These are phyloP conservation scores for Hanseniaspora guilliermondii DNA, from an alignment of 805 yeast genomes.

Conservation along the genomic window DNA sequence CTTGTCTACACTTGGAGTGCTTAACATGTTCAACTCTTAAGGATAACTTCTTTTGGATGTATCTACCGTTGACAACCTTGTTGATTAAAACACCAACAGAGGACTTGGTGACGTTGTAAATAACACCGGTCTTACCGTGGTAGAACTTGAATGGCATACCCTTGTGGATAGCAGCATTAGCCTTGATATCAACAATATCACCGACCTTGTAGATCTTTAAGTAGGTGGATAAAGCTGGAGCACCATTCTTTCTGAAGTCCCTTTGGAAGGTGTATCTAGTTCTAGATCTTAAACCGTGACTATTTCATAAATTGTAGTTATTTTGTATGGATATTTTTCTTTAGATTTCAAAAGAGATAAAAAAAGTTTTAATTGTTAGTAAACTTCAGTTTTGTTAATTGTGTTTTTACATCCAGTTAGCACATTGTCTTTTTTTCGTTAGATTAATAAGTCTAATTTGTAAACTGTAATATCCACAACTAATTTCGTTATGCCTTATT, in stretches of 20 bases:
- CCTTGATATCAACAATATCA: slow-evolving; percentile 98
- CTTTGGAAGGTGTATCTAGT: slow-evolving; percentile 99
- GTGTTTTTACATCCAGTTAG: no score
- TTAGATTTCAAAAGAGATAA: background rate
- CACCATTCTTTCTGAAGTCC: slow-evolving; percentile 95
- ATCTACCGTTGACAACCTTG: slow-evolving; percentile 98
- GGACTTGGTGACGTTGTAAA: slow-evolving; percentile 97
- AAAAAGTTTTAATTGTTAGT: background rate
- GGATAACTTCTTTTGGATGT: slow-evolving; percentile 97
- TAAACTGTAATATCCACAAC: no score
- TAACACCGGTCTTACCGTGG: slow-evolving; percentile 99
- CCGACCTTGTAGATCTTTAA: slow-evolving; percentile 97
- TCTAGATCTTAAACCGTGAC: slow-evolving; percentile 99
- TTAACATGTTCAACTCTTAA: slow-evolving; percentile 97
- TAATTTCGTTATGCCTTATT: no score
- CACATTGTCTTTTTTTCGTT: no score
- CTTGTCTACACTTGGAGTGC: slow-evolving; percentile 99
- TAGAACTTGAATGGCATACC: slow-evolving; percentile 99
- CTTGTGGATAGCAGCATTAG: slow-evolving; percentile 97
- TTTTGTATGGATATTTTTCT: background rate
- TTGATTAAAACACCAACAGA: slow-evolving; percentile 96
- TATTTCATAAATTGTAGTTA: slow-evolving; percentile 19
- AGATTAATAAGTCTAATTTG: no score
- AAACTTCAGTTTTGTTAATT: background rate
- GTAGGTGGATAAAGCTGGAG: slow-evolving; percentile 89